Conservation (phyloP, 208 protist species). For the Histomonas meleagridis region DNA sequence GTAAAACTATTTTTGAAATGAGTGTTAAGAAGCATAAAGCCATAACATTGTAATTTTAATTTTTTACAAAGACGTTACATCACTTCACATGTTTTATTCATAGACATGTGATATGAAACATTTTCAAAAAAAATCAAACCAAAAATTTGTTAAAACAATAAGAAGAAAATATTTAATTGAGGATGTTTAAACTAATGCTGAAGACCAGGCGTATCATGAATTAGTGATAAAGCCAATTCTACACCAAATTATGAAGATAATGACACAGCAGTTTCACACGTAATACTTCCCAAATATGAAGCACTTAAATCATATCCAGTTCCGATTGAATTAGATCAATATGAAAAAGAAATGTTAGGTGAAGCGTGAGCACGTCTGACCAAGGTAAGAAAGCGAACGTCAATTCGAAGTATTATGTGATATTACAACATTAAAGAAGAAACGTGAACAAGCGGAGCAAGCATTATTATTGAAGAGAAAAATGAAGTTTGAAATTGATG, state of each 20-base stretch:
- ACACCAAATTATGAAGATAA: neutral
- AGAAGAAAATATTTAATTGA: too few species aligned
- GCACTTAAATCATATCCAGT: constrained; percentile 79
- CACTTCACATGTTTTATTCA: too few species aligned
- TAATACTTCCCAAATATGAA: constrained; percentile 86
- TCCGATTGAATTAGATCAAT: constrained; percentile 85
- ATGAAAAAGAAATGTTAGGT: constrained; percentile 83
- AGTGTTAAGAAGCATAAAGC: too few species aligned
- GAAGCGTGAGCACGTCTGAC: constrained; percentile 94
- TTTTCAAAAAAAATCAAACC: too few species aligned
- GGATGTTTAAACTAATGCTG: too few species aligned
- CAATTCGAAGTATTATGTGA: constrained; percentile 89
- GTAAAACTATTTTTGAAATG: too few species aligned
- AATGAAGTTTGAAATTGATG: neutral
- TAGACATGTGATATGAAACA: too few species aligned
- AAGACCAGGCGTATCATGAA: too few species aligned
- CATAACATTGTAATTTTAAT: too few species aligned
- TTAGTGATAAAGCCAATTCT: constrained; percentile 71
- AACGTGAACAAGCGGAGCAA: constrained; percentile 79
- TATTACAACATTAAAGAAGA: constrained; percentile 83
- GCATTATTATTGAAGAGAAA: constrained; percentile 56
- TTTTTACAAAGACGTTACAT: too few species aligned
- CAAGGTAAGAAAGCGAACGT: constrained; percentile 84
- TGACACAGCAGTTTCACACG: constrained; percentile 52
- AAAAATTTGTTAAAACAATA: too few species aligned